A percentile compares a stretch with the other conserved stretches of the same genome.
Conservation (phyloP, 768 basidiomycete genomes). For the Phylloporus sp. region DNA sequence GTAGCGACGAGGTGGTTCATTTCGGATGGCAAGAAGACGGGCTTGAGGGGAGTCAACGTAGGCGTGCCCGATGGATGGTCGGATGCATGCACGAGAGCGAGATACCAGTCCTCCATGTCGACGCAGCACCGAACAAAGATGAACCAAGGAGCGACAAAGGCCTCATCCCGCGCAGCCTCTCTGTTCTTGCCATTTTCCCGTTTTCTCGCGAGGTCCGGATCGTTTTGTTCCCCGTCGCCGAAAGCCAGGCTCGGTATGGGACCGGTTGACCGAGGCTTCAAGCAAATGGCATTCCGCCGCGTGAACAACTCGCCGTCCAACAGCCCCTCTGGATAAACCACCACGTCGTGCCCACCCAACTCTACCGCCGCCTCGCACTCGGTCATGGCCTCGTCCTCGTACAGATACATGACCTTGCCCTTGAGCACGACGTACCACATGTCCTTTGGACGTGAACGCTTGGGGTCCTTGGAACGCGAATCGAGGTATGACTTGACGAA, state of each 20-base stretch:
- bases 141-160: slow-evolving; percentile 75
- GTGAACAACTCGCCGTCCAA: slow-evolving; percentile 88
- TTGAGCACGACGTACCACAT: slow-evolving; percentile 92
- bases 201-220: slow-evolving; percentile 8
- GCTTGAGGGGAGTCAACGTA: slow-evolving; percentile 51
- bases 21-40: slow-evolving; percentile 68
- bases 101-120: slow-evolving; percentile 98
- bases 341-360: slow-evolving; percentile 70
- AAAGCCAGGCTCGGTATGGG: slow-evolving; percentile 44
- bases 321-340: slow-evolving; percentile 67
- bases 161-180: slow-evolving; percentile 45
- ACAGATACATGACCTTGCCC: slow-evolving; percentile 85
- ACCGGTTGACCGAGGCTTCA: slow-evolving; percentile 46
- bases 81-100: slow-evolving; percentile 72
- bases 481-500: slow-evolving; percentile 77
- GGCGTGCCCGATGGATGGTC: slow-evolving; percentile 58
- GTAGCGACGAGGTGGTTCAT: slow-evolving; percentile 81
- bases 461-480: slow-evolving; percentile 79
- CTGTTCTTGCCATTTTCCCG: slow-evolving; percentile 34
- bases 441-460: slow-evolving; percentile 80
- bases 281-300: slow-evolving; percentile 82
- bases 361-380: slow-evolving; percentile 93
- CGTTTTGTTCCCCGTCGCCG: slow-evolving; percentile 22
- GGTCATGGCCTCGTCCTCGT: slow-evolving; percentile 86
- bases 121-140: slow-evolving; percentile 84